phyloP scores from a whole-genome alignment of 2,329 filamentous ascomycete species.

The Aspergillus felis region DNA sequence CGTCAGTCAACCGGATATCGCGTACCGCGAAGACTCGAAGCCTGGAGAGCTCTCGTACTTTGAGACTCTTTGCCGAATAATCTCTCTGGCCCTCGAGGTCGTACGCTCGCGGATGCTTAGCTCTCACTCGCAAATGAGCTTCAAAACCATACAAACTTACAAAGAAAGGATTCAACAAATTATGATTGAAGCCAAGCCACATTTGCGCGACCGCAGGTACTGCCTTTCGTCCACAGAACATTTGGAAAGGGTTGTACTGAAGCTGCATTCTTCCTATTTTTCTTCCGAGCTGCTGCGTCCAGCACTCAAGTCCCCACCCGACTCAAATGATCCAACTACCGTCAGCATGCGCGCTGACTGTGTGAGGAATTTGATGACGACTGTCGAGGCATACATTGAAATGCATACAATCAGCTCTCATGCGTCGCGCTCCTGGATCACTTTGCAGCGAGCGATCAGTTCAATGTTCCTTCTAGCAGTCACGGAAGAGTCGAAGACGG shows the following conservation, averaged over 20 bases:
- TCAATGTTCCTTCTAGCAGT: slow-evolving; percentile 46
- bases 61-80: slow-evolving; percentile 56
- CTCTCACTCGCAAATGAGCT: slow-evolving; percentile 51
- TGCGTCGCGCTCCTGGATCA: slow-evolving; percentile 45
- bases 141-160: slow-evolving; percentile 53
- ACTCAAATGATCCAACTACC: slow-evolving; percentile 38
- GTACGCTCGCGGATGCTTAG: slow-evolving; percentile 55
- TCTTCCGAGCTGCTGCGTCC: slow-evolving; percentile 60
- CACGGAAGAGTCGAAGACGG: slow-evolving; percentile 41
- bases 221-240: slow-evolving; percentile 46
- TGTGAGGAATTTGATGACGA: slow-evolving; percentile 52
- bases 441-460: slow-evolving; percentile 45
- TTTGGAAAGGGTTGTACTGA: slow-evolving; percentile 57
- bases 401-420: slow-evolving; percentile 44
- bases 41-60: slow-evolving; percentile 53
- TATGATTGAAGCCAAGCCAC: slow-evolving; percentile 55
- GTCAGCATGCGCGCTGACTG: slow-evolving; percentile 50
- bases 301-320: slow-evolving; percentile 52
- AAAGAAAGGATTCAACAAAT: slow-evolving; percentile 55
- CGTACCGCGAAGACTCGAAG: slow-evolving; percentile 45
- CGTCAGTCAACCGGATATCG: slow-evolving; percentile 50
- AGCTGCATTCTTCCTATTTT: slow-evolving; percentile 60
- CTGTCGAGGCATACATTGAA: slow-evolving; percentile 59
- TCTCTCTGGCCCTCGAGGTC: slow-evolving; percentile 52
- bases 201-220: slow-evolving; percentile 51